A percentile compares a stretch with the other conserved stretches of the same genome.
Evolutionary conservation across 2,329 filamentous ascomycete species (phyloP).

Genomic region (Arthrobotrys sphaeroides): DNA sequence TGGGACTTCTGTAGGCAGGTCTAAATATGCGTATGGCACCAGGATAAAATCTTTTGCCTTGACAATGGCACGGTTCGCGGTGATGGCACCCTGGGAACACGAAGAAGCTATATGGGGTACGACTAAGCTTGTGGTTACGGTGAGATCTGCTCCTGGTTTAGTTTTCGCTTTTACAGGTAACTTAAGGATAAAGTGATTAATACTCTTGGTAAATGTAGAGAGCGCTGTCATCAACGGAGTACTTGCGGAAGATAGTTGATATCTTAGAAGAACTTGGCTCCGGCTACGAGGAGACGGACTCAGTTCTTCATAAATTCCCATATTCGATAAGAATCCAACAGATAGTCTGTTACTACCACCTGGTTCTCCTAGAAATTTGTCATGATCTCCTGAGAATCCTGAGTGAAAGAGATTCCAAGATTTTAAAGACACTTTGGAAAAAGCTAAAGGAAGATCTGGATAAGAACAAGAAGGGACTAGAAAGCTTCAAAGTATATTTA

Average conservation of each 20-base stretch:
- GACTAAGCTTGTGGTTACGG: neutral
- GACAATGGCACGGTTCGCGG: neutral
- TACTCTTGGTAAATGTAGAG: neutral
- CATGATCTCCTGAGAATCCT: neutral
- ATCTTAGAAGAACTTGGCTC: neutral
- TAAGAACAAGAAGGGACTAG: neutral
- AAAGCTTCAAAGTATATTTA: slow-evolving; percentile 9
- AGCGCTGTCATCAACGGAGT: neutral
- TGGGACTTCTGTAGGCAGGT: neutral
- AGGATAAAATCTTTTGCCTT: slow-evolving; percentile 1
- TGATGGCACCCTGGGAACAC: neutral
- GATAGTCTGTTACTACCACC: slow-evolving; percentile 9
- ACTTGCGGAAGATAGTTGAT: neutral
- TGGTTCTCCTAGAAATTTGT: slow-evolving; percentile 1
- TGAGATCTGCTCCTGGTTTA: neutral
- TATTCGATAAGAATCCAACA: neutral
- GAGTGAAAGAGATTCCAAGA: neutral
- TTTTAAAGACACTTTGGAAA: neutral
- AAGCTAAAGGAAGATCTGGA: neutral
- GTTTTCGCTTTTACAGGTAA: neutral
- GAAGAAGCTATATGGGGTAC: slow-evolving; percentile 7
- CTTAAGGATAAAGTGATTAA: no score
- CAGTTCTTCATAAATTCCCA: neutral
- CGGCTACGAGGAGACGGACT: neutral
- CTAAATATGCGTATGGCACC: slow-evolving; percentile 17